Evolutionary conservation across 2,329 filamentous ascomycete species (phyloP), one percentile per base, ranked within the genome.

Genomic region (Botryosphaeria dothidea): DNA sequence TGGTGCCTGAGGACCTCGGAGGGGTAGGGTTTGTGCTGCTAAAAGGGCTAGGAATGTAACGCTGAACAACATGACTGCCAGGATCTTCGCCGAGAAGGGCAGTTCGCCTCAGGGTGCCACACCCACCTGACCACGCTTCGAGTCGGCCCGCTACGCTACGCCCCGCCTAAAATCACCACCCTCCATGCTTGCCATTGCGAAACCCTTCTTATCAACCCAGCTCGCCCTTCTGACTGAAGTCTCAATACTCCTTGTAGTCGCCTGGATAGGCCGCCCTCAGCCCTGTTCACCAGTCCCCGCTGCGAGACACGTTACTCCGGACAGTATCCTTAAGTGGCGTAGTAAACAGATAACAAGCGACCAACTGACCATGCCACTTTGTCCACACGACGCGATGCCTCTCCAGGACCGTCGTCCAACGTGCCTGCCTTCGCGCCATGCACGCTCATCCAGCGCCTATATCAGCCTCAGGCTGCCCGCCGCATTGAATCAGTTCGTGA

Each of bases 21-120:
- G 49, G 15, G 29, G 49, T 34, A 34, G 49, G 52, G 11, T 11
- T 57, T 27, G 9, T 21, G 34, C 21, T 41, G 25, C 23, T 46
- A 21, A 4, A 31, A 11, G n/a, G 23, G 41, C 41, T 34, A 46
- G 41, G 27, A 34, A 60, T 60, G 56, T 60, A 60, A 60, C 56
- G 56, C 43, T 45, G 41, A 46, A 60, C 25, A 60, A 41, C 56
- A 60, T 60, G 56, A 60, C 56, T 45, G 52, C 52, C 34, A 57
- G 52, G 34, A 34, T 29, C 34, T 21, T 46, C n/a, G 56, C 56
- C 56, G 15, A 34, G 21, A 60, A 31, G 9, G 56, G 56, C 36
- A 60, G 56, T 25, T 60, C 41, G 23, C 54, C 36, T 57, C 23
- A 46, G 41, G 56, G 34, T 31, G 41, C 56, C 38, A 31, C 56